A percentile compares a stretch with the other conserved stretches of the same genome.
phyloP scores from a whole-genome alignment of 163 green algal genomes.

The Coccomyxa subellipsoidea region DNA sequence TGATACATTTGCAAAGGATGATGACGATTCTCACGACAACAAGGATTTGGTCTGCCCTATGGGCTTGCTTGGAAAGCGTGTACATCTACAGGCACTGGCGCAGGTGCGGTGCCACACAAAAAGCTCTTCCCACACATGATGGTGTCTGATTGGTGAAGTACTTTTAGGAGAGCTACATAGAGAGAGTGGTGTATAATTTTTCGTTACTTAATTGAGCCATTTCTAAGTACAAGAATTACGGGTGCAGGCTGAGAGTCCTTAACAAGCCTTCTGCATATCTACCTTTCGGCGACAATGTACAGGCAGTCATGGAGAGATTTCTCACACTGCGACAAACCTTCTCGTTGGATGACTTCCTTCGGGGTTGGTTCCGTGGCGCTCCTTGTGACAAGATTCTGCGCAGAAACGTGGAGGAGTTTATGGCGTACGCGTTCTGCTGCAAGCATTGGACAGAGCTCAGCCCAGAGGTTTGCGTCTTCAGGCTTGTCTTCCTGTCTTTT shows the following conservation, averaged over 20 bases:
- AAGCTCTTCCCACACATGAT: neutral
- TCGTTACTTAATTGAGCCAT: neutral
- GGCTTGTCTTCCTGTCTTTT: neutral
- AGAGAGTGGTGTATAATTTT: neutral
- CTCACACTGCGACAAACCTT: neutral
- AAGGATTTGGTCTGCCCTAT: neutral
- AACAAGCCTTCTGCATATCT: neutral
- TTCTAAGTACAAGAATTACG: neutral
- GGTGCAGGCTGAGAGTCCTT: neutral
- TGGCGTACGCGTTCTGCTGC: conserved; percentile 47
- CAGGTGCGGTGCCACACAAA: neutral
- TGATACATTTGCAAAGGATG: no score
- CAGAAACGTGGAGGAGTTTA: conserved; percentile 57
- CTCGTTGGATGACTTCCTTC: neutral
- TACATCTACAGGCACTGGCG: neutral
- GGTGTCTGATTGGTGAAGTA: neutral
- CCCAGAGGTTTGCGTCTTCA: neutral
- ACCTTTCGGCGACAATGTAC: neutral
- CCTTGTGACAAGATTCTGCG: conserved; percentile 26
- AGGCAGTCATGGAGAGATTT: neutral
- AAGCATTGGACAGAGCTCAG: neutral
- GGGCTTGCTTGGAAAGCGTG: neutral
- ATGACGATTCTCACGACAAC: neutral
- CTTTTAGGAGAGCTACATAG: neutral
- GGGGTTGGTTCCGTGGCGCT: conserved; percentile 21